Conservation (phyloP, 2,329 filamentous ascomycete genomes). For the Penicillium sp. region DNA sequence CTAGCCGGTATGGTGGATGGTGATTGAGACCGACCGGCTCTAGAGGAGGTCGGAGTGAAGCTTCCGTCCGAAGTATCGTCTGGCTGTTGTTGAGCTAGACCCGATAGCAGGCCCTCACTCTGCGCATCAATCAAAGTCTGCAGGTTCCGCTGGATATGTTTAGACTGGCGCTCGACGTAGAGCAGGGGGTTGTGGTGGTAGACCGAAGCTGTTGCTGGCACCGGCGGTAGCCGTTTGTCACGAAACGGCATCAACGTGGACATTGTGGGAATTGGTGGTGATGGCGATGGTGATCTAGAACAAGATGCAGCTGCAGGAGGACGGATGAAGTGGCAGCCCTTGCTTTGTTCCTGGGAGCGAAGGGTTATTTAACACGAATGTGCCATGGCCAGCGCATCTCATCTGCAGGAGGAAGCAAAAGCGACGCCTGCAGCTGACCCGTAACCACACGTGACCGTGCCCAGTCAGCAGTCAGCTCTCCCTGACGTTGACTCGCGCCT, state of each 20-base stretch:
- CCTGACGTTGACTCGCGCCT: slow-evolving; percentile 34
- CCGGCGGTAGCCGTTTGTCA: slow-evolving; percentile 29
- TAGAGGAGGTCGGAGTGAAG: slow-evolving; percentile 38
- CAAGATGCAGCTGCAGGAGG: neutral
- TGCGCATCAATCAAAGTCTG: slow-evolving; percentile 66
- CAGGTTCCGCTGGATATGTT: slow-evolving; percentile 60
- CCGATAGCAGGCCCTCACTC: slow-evolving; percentile 60
- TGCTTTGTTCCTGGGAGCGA: neutral
- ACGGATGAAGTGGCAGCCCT: neutral
- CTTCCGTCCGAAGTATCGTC: slow-evolving; percentile 56
- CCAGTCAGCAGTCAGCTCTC: slow-evolving; percentile 31
- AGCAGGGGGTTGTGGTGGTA: slow-evolving; percentile 50
- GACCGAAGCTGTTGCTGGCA: slow-evolving; percentile 35
- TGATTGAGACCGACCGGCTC: slow-evolving; percentile 33
- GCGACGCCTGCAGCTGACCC: slow-evolving; percentile 5
- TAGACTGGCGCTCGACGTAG: slow-evolving; percentile 57
- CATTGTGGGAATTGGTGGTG: slow-evolving; percentile 29
- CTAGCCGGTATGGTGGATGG: slow-evolving; percentile 43
- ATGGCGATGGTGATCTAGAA: too few species aligned
- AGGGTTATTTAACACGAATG: neutral
- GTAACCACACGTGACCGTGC: slow-evolving; percentile 26
- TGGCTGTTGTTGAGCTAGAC: slow-evolving; percentile 43
- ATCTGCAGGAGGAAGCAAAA: neutral
- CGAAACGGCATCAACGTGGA: slow-evolving; percentile 34
- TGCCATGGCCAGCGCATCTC: neutral